These are phyloP conservation scores for Forsythia viridissima DNA, from an alignment of 257 asterid species.

Conservation along the genomic window DNA sequence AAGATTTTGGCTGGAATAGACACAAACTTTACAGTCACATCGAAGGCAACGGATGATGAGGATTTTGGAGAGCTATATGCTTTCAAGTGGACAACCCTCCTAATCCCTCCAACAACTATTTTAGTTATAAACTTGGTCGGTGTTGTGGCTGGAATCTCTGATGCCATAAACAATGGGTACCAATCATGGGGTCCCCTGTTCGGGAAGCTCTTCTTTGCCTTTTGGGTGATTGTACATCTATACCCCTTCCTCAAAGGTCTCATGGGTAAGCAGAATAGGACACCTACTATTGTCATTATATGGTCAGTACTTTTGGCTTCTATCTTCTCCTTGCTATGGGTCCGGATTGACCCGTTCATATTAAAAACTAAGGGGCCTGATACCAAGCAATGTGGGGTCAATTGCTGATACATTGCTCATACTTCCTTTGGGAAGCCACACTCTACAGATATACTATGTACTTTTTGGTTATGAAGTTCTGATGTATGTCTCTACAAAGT, in stretches of 20 bases:
- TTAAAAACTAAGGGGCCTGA: slow-evolving; percentile 82
- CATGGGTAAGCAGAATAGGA: slow-evolving; percentile 87
- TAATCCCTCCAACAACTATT: slow-evolving; percentile 91
- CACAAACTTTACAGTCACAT: slow-evolving; percentile 89
- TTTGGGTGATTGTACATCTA: slow-evolving; percentile 92
- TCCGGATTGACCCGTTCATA: slow-evolving; percentile 76
- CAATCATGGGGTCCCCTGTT: slow-evolving; percentile 91
- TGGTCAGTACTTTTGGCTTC: slow-evolving; percentile 94
- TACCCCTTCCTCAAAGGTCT: slow-evolving; percentile 94
- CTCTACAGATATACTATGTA: neutral
- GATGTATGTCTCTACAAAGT: slow-evolving; percentile 23
- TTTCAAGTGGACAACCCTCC: slow-evolving; percentile 91
- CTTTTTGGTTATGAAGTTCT: slow-evolving; percentile 31
- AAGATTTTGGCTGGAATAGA: slow-evolving; percentile 86
- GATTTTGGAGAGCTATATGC: slow-evolving; percentile 83
- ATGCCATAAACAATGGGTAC: slow-evolving; percentile 85
- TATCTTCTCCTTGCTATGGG: slow-evolving; percentile 88
- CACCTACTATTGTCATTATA: slow-evolving; percentile 85
- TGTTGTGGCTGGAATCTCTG: slow-evolving; percentile 90
- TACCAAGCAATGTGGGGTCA: slow-evolving; percentile 75
- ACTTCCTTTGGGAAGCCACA: slow-evolving; percentile 18
- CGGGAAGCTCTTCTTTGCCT: slow-evolving; percentile 89
- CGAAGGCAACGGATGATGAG: slow-evolving; percentile 77
- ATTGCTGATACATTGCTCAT: slow-evolving; percentile 53
- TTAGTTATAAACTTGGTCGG: slow-evolving; percentile 81